Conservation (phyloP, 2,329 filamentous ascomycete genomes). For the Xylaria multiplex region DNA sequence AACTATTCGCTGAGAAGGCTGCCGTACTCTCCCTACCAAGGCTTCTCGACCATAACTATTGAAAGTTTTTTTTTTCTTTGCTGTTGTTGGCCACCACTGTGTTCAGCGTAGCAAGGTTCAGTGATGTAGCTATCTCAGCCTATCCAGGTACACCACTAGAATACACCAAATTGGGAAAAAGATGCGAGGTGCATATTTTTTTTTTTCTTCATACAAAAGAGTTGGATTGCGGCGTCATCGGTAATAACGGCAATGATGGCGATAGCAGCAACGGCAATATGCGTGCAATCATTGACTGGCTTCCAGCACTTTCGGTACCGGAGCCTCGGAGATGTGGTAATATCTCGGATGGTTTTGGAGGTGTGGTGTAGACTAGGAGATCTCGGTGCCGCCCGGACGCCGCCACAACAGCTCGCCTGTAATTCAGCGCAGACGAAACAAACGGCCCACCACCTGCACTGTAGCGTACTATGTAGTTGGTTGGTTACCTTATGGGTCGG, state of each 20-base stretch:
- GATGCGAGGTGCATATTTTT: not conserved
- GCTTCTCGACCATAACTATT: not conserved
- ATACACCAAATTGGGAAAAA: not conserved
- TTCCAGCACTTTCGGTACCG: not conserved
- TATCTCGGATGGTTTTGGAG: not conserved
- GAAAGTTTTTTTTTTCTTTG: not conserved
- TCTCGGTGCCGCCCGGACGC: conserved; percentile 23
- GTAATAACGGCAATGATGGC: not conserved
- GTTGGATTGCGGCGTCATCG: not conserved
- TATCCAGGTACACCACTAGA: no score
- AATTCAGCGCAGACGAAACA: not conserved
- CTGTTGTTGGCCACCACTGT: conserved; percentile 21
- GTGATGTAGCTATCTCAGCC: not conserved
- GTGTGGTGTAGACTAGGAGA: not conserved
- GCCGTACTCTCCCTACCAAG: not conserved
- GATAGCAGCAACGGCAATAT: not conserved
- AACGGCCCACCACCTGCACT: conserved; percentile 1
- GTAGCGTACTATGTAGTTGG: not conserved
- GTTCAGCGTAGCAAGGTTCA: conserved; percentile 21
- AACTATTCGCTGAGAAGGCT: conserved; percentile 8
- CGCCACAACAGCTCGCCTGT: not conserved
- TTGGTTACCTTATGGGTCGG: not conserved
- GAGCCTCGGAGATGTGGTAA: conserved; percentile 3
- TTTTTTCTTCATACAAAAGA: not conserved
- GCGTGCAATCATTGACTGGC: not conserved